A percentile compares a stretch with the other conserved stretches of the same genome.
Evolutionary conservation across 2,329 filamentous ascomycete species (phyloP).

Genomic region (Colletotrichum somersetense): DNA sequence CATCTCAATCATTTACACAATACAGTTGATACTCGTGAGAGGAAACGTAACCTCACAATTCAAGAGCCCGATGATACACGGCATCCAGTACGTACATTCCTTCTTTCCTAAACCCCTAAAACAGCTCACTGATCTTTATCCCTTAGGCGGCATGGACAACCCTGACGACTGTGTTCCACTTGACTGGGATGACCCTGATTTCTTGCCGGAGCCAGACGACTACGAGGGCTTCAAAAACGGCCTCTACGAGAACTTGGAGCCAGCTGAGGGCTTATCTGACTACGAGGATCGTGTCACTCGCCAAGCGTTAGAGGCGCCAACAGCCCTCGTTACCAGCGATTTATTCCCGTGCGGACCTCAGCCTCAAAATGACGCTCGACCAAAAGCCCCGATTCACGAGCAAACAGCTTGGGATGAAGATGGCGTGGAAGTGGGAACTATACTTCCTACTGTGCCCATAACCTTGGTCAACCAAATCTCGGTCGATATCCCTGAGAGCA

Average conservation of each 20-base stretch:
- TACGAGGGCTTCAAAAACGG: background rate
- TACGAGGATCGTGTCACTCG: background rate
- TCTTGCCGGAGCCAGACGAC: background rate
- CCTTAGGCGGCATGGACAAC: background rate
- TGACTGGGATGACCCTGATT: background rate
- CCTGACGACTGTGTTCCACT: background rate
- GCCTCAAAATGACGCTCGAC: background rate
- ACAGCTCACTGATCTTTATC: background rate
- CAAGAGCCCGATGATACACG: background rate
- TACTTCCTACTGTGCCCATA: background rate
- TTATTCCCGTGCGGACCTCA: background rate
- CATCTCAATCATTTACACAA: background rate
- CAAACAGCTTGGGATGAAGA: background rate
- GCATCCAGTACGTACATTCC: background rate
- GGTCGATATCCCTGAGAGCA: conserved; percentile 31
- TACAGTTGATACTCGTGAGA: background rate
- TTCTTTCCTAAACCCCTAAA: background rate
- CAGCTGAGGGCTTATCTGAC: background rate
- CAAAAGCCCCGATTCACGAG: background rate
- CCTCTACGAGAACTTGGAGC: background rate
- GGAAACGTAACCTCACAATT: background rate
- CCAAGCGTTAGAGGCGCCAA: background rate
- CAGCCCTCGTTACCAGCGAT: background rate
- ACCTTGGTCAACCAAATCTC: background rate
- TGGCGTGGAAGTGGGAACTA: background rate